Conservation (phyloP, 2,329 filamentous ascomycete species). For the Monosporascus sp. region DNA sequence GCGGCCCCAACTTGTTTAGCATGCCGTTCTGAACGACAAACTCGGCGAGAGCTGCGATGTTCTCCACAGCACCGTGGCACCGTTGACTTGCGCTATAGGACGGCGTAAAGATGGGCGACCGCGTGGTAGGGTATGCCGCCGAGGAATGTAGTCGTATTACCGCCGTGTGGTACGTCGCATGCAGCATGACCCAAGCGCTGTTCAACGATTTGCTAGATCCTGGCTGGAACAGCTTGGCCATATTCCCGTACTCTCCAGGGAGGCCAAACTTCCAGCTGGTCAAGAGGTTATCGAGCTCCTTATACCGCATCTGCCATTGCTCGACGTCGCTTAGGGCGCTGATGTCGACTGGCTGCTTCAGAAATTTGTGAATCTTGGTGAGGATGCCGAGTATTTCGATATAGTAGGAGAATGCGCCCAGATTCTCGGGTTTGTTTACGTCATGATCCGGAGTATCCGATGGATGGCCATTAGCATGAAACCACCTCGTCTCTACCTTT, state of each 20-base stretch:
- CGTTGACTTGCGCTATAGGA: conserved; percentile 81
- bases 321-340: conserved; percentile 79
- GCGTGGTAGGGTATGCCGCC: conserved; percentile 83
- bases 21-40: conserved; percentile 72
- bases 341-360: conserved; percentile 87
- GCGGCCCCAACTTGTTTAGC: conserved; percentile 76
- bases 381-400: conserved; percentile 85
- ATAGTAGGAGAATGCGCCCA: conserved; percentile 85
- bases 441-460: conserved; percentile 51
- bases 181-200: conserved; percentile 85
- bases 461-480: conserved; percentile 47
- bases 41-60: conserved; percentile 70
- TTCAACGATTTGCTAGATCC: conserved; percentile 65
- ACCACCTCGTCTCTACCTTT: conserved; percentile 80
- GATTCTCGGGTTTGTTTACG: conserved; percentile 67
- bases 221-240: conserved; percentile 69
- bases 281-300: conserved; percentile 74
- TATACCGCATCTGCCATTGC: conserved; percentile 82
- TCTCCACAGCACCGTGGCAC: conserved; percentile 77
- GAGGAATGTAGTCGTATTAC: conserved; percentile 89
- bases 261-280: conserved; percentile 80
- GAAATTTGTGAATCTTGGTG: conserved; percentile 79
- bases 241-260: conserved; percentile 78
- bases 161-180: conserved; percentile 83
- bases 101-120: conserved; percentile 82